A percentile compares a stretch with the other conserved stretches of the same genome.
Evolutionary conservation across 2,329 filamentous ascomycete genomes (phyloP).

Genomic region (Claviceps sp.): DNA sequence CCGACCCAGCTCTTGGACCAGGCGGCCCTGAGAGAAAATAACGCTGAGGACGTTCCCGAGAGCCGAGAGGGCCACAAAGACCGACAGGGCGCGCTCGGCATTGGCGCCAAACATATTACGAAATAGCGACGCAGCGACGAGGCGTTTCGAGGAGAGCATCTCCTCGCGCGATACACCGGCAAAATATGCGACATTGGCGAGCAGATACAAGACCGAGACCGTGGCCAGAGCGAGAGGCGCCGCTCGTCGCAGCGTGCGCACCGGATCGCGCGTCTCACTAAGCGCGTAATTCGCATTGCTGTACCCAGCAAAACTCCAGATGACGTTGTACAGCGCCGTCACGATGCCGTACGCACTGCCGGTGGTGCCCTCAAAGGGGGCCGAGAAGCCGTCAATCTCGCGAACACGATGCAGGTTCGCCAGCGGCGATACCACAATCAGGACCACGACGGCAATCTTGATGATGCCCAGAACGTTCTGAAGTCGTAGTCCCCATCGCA

Average conservation of each 20-base stretch:
- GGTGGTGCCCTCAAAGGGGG: slow-evolving; percentile 53
- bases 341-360: slow-evolving; percentile 53
- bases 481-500: slow-evolving; percentile 53
- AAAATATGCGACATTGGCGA: slow-evolving; percentile 56
- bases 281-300: slow-evolving; percentile 55
- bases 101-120: slow-evolving; percentile 38
- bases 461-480: slow-evolving; percentile 53
- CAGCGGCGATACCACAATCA: slow-evolving; percentile 52
- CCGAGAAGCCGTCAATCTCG: slow-evolving; percentile 44
- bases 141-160: slow-evolving; percentile 35
- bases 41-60: slow-evolving; percentile 55
- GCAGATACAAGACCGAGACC: slow-evolving; percentile 49
- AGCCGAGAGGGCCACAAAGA: slow-evolving; percentile 54
- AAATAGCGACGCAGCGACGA: slow-evolving; percentile 42
- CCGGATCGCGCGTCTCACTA: slow-evolving; percentile 52
- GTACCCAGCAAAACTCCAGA: slow-evolving; percentile 58
- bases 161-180: slow-evolving; percentile 41
- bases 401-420: slow-evolving; percentile 46
- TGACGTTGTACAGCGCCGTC: slow-evolving; percentile 59
- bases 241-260: slow-evolving; percentile 51
- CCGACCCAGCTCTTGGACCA: slow-evolving; percentile 52
- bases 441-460: slow-evolving; percentile 51
- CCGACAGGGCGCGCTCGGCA: slow-evolving; percentile 46
- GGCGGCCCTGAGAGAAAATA: slow-evolving; percentile 54
- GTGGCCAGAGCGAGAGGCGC: slow-evolving; percentile 45